phyloP scores from a whole-genome alignment of 2,329 filamentous ascomycete species.

The Fusarium sp. region DNA sequence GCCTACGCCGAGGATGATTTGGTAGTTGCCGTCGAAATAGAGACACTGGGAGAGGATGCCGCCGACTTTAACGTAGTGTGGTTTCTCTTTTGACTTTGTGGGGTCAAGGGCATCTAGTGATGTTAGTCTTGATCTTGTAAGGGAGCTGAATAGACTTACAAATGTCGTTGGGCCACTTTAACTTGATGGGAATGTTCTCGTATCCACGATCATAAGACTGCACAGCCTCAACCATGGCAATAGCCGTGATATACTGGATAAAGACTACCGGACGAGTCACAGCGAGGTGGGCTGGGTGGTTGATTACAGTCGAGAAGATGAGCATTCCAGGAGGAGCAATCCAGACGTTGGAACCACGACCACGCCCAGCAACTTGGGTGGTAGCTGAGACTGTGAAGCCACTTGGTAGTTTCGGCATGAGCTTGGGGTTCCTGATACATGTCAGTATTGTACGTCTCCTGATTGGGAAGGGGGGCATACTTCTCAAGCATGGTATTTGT shows the following conservation, averaged over 20 bases:
- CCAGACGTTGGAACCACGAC: slow-evolving; percentile 94
- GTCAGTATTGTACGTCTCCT: neutral
- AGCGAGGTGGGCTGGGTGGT: slow-evolving; percentile 79
- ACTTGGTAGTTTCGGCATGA: slow-evolving; percentile 79
- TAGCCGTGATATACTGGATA: slow-evolving; percentile 89
- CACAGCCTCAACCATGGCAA: slow-evolving; percentile 87
- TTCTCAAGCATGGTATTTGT: slow-evolving; percentile 95
- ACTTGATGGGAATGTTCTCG: slow-evolving; percentile 76
- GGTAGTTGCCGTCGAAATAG: slow-evolving; percentile 80
- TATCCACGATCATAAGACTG: slow-evolving; percentile 82
- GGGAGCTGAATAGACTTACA: slow-evolving; percentile 56
- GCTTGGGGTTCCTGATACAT: slow-evolving; percentile 71
- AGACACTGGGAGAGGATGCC: slow-evolving; percentile 92
- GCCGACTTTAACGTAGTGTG: slow-evolving; percentile 84
- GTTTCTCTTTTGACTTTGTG: slow-evolving; percentile 55
- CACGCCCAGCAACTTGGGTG: slow-evolving; percentile 86
- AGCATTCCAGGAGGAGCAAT: slow-evolving; percentile 86
- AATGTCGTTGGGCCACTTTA: slow-evolving; percentile 99
- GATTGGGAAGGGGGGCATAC: slow-evolving; percentile 53
- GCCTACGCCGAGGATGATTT: slow-evolving; percentile 86
- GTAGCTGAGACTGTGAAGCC: slow-evolving; percentile 92
- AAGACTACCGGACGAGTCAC: slow-evolving; percentile 85
- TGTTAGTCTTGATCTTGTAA: neutral
- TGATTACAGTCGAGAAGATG: slow-evolving; percentile 88
- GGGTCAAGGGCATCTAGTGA: slow-evolving; percentile 71